These are phyloP conservation scores for Phalaenopsis equestris DNA, from an alignment of 106 monocot species.

Conservation along the genomic window DNA sequence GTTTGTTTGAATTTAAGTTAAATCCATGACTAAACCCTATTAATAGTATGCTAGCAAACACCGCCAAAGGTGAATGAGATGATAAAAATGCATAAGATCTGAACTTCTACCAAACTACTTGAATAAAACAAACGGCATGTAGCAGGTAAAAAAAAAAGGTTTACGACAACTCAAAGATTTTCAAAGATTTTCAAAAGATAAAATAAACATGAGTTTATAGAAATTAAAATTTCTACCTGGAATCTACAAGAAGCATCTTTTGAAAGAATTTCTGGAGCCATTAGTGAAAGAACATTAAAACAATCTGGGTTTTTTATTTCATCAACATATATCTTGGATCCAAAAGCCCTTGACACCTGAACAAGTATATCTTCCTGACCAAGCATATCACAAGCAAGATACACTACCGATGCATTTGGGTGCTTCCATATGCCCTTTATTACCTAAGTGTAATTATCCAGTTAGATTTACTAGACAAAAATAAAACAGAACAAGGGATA, in stretches of 20 bases:
- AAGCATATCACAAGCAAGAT: constrained; percentile 93
- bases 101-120: background rate
- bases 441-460: constrained; percentile 31
- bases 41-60: too few relatives aligned
- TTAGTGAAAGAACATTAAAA: constrained; percentile 46
- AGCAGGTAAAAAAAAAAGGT: background rate
- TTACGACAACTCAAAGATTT: background rate
- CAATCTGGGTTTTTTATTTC: constrained; percentile 41
- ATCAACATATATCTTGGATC: constrained; percentile 82
- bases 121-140: background rate
- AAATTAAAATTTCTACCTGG: constrained; percentile 33
- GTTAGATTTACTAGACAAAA: background rate
- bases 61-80: background rate
- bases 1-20: too few relatives aligned
- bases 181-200: background rate
- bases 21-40: too few relatives aligned
- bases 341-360: constrained; percentile 74
- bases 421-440: constrained; percentile 98
- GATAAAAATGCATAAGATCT: background rate
- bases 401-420: constrained; percentile 73
- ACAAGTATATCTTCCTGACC: constrained; percentile 96
- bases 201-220: background rate
- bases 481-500: background rate
- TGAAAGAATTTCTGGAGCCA: constrained; percentile 71
- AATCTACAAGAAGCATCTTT: constrained; percentile 70